Conservation (phyloP, 345 rosid species). For the Lumnitzera racemosa region DNA sequence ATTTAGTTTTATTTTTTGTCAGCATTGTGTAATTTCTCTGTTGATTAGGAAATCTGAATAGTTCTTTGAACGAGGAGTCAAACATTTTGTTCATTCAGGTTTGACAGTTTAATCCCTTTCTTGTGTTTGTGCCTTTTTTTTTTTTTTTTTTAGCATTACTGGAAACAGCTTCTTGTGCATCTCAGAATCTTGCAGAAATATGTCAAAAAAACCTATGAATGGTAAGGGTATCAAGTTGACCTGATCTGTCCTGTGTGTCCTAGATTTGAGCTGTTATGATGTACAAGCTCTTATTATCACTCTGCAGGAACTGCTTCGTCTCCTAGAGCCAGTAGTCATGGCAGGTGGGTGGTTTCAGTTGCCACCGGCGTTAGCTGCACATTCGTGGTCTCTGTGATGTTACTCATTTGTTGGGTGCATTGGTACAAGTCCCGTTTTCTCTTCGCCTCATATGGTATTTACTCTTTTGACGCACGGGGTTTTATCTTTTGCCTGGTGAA, state of each 20-base stretch:
- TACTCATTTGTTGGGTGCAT: slow-evolving; percentile 69
- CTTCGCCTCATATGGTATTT: slow-evolving; percentile 53
- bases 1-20: too few species aligned
- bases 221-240: slow-evolving; percentile 31
- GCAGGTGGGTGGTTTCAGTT: slow-evolving; percentile 55
- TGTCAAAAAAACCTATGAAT: slow-evolving; percentile 42
- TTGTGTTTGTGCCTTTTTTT: not conserved
- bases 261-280: too few species aligned
- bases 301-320: slow-evolving; percentile 40
- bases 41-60: too few species aligned
- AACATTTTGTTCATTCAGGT: too few species aligned
- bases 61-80: too few species aligned
- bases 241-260: too few species aligned
- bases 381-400: slow-evolving; percentile 53
- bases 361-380: slow-evolving; percentile 57
- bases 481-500: not conserved
- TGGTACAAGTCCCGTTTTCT: slow-evolving; percentile 69
- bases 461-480: not conserved
- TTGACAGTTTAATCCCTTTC: not conserved
- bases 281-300: too few species aligned
- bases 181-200: slow-evolving; percentile 47
- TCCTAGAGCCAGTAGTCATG: slow-evolving; percentile 27
- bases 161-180: slow-evolving; percentile 79
- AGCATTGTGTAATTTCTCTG: too few species aligned
- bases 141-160: slow-evolving; percentile 30